Evolutionary conservation across 208 protist species (phyloP).

Genomic region (Endotrypanum monterogeii): DNA sequence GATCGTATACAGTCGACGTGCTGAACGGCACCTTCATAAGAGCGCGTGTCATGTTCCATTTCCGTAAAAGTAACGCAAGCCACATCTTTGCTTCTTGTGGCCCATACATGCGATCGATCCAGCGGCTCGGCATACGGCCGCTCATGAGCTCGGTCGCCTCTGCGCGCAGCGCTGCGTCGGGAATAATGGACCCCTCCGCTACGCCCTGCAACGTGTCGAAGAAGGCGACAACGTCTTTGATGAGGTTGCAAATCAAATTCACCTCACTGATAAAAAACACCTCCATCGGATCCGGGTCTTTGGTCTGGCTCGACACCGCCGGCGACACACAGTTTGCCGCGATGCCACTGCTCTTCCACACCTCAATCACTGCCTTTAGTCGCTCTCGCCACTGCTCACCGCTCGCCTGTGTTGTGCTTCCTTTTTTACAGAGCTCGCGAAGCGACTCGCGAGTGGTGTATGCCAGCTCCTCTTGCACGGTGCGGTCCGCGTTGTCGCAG

Average conservation of each 20-base stretch:
- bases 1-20: conserved; percentile 63
- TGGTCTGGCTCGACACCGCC: conserved; percentile 20
- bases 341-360: conserved; percentile 73
- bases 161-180: conserved; percentile 48
- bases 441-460: conserved; percentile 66
- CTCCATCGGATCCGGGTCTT: conserved; percentile 76
- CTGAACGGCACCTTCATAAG: conserved; percentile 40
- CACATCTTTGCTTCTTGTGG: conserved; percentile 77
- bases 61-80: conserved; percentile 72
- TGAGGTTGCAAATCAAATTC: conserved; percentile 57
- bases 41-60: conserved; percentile 45
- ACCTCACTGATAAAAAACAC: conserved; percentile 94
- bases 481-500: conserved; percentile 93
- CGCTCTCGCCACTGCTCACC: conserved; percentile 71
- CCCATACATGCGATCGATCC: conserved; percentile 90
- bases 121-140: conserved; percentile 81
- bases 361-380: conserved; percentile 82
- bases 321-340: conserved; percentile 10
- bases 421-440: conserved; percentile 57
- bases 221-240: conserved; percentile 60
- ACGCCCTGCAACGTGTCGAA: conserved; percentile 75
- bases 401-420: conserved; percentile 18
- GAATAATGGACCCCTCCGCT: conserved; percentile 85
- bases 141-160: conserved; percentile 83
- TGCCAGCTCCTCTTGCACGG: conserved; percentile 84